A percentile compares a stretch with the other conserved stretches of the same genome.
Conservation (phyloP, 106 monocot genomes). For the Dioscorea alata region DNA sequence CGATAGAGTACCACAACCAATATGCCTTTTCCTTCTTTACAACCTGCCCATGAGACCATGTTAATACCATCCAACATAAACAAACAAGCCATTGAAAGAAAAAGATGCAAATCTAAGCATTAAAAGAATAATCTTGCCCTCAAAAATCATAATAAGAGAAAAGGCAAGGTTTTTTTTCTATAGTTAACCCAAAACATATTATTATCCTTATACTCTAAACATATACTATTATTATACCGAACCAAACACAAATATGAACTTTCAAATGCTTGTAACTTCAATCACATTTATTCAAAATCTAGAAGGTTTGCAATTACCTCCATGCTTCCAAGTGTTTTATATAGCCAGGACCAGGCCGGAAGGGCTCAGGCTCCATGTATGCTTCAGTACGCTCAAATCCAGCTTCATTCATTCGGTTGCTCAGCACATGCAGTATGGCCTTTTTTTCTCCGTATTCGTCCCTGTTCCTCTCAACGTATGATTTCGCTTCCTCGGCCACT, state of each 20-base stretch:
- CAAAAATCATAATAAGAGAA: too few relatives aligned
- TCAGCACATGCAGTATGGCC: constrained; percentile 76
- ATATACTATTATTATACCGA: background rate
- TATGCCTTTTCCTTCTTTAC: too few relatives aligned
- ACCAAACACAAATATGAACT: background rate
- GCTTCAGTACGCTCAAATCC: constrained; percentile 70
- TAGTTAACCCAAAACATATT: background rate
- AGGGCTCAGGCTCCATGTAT: constrained; percentile 72
- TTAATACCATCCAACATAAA: too few relatives aligned
- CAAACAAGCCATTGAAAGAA: too few relatives aligned
- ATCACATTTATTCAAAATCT: background rate
- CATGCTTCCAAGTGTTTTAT: constrained; percentile 1
- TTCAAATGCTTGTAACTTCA: background rate
- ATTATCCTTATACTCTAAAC: background rate
- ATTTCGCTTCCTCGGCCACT: constrained; percentile 77
- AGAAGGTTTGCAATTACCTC: constrained; percentile 24
- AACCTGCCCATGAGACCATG: too few relatives aligned
- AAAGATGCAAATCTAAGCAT: background rate
- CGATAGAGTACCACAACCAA: too few relatives aligned
- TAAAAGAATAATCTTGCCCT: background rate
- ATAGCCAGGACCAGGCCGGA: constrained; percentile 69
- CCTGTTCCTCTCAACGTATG: constrained; percentile 57
- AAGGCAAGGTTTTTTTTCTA: too few relatives aligned
- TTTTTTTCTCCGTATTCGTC: constrained; percentile 88
- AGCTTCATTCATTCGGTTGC: constrained; percentile 82